Conservation (phyloP, 2,329 filamentous ascomycete species). For the Arthrinium phaeospermum region DNA sequence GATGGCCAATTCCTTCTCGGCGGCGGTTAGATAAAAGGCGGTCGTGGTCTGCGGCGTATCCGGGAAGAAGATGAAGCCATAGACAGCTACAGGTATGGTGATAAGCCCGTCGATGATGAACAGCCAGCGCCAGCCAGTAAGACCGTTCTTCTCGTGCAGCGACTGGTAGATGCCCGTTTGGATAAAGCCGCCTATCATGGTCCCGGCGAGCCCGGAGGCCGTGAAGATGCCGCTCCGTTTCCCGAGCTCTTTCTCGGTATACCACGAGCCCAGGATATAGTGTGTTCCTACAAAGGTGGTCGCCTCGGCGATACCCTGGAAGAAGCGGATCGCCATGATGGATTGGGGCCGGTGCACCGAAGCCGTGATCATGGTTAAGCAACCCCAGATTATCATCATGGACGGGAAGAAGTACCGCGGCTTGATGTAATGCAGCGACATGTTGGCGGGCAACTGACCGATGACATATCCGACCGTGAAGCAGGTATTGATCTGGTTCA, state of each 20-base stretch:
- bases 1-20: slow-evolving; percentile 43
- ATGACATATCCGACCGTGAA: slow-evolving; percentile 50
- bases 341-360: slow-evolving; percentile 54
- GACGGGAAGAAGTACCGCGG: slow-evolving; percentile 68
- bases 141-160: slow-evolving; percentile 51
- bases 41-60: slow-evolving; percentile 56
- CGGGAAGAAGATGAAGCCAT: slow-evolving; percentile 59
- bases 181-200: slow-evolving; percentile 67
- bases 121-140: slow-evolving; percentile 62
- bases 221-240: slow-evolving; percentile 68
- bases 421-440: slow-evolving; percentile 66
- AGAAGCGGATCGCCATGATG: slow-evolving; percentile 66
- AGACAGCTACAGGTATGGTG: slow-evolving; percentile 61
- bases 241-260: slow-evolving; percentile 61
- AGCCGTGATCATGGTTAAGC: slow-evolving; percentile 66
- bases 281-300: slow-evolving; percentile 63
- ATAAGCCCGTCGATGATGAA: slow-evolving; percentile 59
- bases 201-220: slow-evolving; percentile 62
- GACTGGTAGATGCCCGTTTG: slow-evolving; percentile 58
- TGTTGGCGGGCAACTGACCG: slow-evolving; percentile 66
- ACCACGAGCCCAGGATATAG: slow-evolving; percentile 65
- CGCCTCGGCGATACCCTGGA: slow-evolving; percentile 60
- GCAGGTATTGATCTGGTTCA: slow-evolving; percentile 59
- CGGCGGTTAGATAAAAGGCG: slow-evolving; percentile 52
- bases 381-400: slow-evolving; percentile 69